A percentile compares a stretch with the other conserved stretches of the same genome.
Conservation (phyloP, 768 basidiomycete genomes). For the Omphalotus guepiniiformis region DNA sequence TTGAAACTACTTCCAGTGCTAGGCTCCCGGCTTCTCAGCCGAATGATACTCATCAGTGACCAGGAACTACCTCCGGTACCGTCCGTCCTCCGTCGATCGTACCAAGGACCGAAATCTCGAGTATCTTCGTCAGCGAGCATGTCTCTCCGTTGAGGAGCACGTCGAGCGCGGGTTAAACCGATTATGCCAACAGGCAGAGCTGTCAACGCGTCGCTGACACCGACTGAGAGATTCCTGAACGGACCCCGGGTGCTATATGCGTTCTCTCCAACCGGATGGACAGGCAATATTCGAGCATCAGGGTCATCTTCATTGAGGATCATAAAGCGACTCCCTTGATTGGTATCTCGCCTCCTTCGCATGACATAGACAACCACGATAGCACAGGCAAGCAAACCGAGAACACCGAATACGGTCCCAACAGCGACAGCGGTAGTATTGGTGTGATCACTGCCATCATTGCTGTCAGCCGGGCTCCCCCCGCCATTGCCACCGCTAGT, state of each 20-base stretch:
- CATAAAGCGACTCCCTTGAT: constrained; percentile 26
- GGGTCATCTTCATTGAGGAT: constrained; percentile 28
- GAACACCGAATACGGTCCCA: constrained; percentile 56
- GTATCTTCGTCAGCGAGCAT: constrained; percentile 79
- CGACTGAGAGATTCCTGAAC: constrained; percentile 3
- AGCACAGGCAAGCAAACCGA: constrained; percentile 45
- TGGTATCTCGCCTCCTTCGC: constrained; percentile 21
- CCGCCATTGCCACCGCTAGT: constrained; percentile 18
- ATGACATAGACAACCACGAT: constrained; percentile 43
- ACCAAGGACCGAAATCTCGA: constrained; percentile 37
- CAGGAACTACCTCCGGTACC: constrained; percentile 45
- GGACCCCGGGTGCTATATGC: neutral
- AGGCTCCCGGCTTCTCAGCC: constrained; percentile 35
- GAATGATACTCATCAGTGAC: constrained; percentile 47
- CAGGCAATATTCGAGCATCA: constrained; percentile 28
- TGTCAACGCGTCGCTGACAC: constrained; percentile 30
- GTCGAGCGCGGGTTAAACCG: constrained; percentile 16
- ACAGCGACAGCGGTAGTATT: constrained; percentile 50
- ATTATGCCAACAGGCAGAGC: constrained; percentile 16
- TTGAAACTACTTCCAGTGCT: constrained; percentile 27
- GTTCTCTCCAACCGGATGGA: constrained; percentile 12
- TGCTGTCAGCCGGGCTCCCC: constrained; percentile 13
- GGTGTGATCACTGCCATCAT: constrained; percentile 15
- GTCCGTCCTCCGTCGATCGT: constrained; percentile 26
- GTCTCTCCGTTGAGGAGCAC: constrained; percentile 43